Conservation (phyloP, 2,329 filamentous ascomycete genomes). For the Proliferodiscus dingleyae region DNA sequence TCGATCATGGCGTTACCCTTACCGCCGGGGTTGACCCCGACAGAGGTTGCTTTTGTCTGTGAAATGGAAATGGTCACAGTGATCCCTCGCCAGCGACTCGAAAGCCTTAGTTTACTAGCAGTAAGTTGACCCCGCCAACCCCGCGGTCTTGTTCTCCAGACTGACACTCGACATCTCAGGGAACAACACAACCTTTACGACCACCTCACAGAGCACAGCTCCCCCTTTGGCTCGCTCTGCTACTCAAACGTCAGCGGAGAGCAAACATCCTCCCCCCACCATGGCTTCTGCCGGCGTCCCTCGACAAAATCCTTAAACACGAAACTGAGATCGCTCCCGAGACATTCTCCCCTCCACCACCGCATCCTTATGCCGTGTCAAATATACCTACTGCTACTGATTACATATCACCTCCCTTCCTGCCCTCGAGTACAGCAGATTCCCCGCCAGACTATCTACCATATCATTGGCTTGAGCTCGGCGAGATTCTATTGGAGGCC, state of each 20-base stretch:
- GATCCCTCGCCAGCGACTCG: slow-evolving; percentile 83
- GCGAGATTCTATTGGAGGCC: slow-evolving; percentile 79
- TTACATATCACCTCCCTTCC: slow-evolving; percentile 65
- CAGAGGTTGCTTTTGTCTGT: slow-evolving; percentile 89
- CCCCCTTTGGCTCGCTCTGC: slow-evolving; percentile 89
- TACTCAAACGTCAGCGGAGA: slow-evolving; percentile 89
- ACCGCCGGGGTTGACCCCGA: slow-evolving; percentile 61
- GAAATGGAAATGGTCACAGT: slow-evolving; percentile 97
- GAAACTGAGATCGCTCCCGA: slow-evolving; percentile 69
- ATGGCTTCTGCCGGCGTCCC: slow-evolving; percentile 76
- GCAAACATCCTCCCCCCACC: slow-evolving; percentile 88
- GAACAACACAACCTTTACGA: slow-evolving; percentile 67
- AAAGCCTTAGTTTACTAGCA: slow-evolving; percentile 76
- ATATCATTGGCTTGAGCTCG: slow-evolving; percentile 93
- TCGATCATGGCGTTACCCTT: slow-evolving; percentile 31
- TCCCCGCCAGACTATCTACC: slow-evolving; percentile 69
- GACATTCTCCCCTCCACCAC: slow-evolving; percentile 73
- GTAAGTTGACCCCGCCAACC: slow-evolving; percentile 52
- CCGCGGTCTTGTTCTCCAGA: slow-evolving; percentile 45
- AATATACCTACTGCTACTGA: slow-evolving; percentile 23
- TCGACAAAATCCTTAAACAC: slow-evolving; percentile 71
- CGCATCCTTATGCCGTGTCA: slow-evolving; percentile 50
- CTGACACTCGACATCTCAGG: slow-evolving; percentile 50
- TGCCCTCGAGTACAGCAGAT: slow-evolving; percentile 67
- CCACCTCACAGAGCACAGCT: slow-evolving; percentile 76